A percentile compares a stretch with the other conserved stretches of the same genome.
These are phyloP conservation scores for Ramaria sp. DNA, from an alignment of 768 basidiomycete genomes.

Conservation along the genomic window DNA sequence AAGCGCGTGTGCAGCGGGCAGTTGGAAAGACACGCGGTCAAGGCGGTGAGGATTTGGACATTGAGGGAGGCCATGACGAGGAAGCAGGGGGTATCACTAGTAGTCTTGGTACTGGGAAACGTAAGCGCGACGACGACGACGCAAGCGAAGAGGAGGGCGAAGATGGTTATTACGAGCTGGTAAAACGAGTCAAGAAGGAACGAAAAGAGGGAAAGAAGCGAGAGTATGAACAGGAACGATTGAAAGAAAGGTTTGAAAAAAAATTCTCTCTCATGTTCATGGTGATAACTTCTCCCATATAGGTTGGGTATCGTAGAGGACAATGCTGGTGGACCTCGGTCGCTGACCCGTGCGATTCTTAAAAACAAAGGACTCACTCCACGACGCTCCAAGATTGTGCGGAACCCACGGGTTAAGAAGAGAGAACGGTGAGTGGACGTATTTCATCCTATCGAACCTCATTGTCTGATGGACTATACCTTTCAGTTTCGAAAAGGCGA, in stretches of 20 bases:
- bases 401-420: slow-evolving; percentile 98
- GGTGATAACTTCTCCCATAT: slow-evolving; percentile 6
- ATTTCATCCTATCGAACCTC: not conserved
- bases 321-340: slow-evolving; percentile 62
- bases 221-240: slow-evolving; percentile 60
- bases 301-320: slow-evolving; percentile 25
- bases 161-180: slow-evolving; percentile 85
- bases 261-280: not conserved
- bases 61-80: slow-evolving; percentile 32
- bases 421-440: slow-evolving; percentile 36
- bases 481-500: slow-evolving; percentile 76
- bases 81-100: slow-evolving; percentile 20
- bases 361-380: slow-evolving; percentile 94
- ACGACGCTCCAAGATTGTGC: slow-evolving; percentile 74
- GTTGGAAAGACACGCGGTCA: slow-evolving; percentile 31
- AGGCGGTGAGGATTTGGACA: slow-evolving; percentile 61
- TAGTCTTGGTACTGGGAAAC: slow-evolving; percentile 23
- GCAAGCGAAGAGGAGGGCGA: slow-evolving; percentile 28
- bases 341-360: slow-evolving; percentile 82
- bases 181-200: slow-evolving; percentile 60
- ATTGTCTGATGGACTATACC: not conserved
- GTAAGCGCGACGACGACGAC: slow-evolving; percentile 21
- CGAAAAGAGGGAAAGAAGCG: slow-evolving; percentile 73
- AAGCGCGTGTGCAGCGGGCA: slow-evolving; percentile 45
- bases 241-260: slow-evolving; percentile 42